phyloP scores from a whole-genome alignment of 371 early-diverging fungal genomes.

The Capillidium heterosporum region DNA sequence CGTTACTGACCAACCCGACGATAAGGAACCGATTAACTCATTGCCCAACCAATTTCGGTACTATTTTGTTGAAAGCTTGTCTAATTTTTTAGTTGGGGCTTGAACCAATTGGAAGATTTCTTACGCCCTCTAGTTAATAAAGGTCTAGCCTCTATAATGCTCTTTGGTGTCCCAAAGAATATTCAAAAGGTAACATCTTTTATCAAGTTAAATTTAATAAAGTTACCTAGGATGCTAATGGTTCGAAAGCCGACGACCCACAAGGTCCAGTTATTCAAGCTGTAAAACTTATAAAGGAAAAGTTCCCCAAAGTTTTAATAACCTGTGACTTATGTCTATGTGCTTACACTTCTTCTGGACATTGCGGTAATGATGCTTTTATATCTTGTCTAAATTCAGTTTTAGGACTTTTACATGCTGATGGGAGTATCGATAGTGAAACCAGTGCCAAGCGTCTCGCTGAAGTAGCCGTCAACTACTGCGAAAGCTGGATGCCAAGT shows the following conservation, averaged over 20 bases:
- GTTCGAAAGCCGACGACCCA: slow-evolving; percentile 70
- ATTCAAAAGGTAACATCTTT: slow-evolving; percentile 19
- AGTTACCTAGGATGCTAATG: slow-evolving; percentile 44
- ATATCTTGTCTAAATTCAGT: background rate
- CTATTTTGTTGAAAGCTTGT: background rate
- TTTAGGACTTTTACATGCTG: slow-evolving; percentile 38
- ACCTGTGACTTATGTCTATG: slow-evolving; percentile 94
- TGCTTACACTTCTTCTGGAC: slow-evolving; percentile 89
- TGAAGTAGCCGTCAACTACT: slow-evolving; percentile 67
- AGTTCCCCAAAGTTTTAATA: slow-evolving; percentile 67
- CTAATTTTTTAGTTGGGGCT: slow-evolving; percentile 35
- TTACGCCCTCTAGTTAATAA: slow-evolving; percentile 70
- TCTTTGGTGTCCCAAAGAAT: slow-evolving; percentile 90
- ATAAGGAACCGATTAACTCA: slow-evolving; percentile 49
- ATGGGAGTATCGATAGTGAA: slow-evolving; percentile 68
- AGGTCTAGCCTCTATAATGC: slow-evolving; percentile 67
- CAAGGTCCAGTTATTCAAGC: slow-evolving; percentile 75
- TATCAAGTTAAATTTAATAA: background rate
- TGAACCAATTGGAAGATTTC: slow-evolving; percentile 50
- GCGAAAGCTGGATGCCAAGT: slow-evolving; percentile 75
- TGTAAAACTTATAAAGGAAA: slow-evolving; percentile 46
- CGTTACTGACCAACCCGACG: slow-evolving; percentile 58
- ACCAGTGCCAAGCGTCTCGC: slow-evolving; percentile 61
- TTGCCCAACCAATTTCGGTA: slow-evolving; percentile 76
- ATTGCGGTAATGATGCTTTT: slow-evolving; percentile 45